Percentiles rank a stretch among this genome's conserved stretches.
Conservation (phyloP, 2,329 filamentous ascomycete genomes). For the Sclerotinia glacialis region DNA sequence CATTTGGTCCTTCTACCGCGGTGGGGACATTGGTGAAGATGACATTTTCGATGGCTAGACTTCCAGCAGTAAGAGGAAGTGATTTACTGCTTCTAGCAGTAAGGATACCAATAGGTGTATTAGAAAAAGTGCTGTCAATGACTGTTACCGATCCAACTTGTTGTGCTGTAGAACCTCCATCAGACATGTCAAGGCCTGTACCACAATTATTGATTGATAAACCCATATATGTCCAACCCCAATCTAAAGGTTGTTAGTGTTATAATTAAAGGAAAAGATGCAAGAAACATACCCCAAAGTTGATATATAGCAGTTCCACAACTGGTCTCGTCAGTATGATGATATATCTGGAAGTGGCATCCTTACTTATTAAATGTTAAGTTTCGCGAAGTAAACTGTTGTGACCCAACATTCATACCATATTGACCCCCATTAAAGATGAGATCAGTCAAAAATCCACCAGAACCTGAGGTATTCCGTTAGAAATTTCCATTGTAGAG, state of each 20-base stretch:
- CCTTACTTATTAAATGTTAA: slow-evolving; percentile 44
- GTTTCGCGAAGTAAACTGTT: slow-evolving; percentile 63
- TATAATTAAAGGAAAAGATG: too few relatives aligned
- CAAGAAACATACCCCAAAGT: slow-evolving; percentile 45
- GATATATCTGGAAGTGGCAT: not conserved
- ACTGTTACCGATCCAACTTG: slow-evolving; percentile 56
- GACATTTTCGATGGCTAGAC: slow-evolving; percentile 80
- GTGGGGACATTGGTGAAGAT: slow-evolving; percentile 66
- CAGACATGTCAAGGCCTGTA: slow-evolving; percentile 51
- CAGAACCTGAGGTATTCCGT: slow-evolving; percentile 43
- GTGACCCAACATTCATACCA: slow-evolving; percentile 59
- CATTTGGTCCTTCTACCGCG: slow-evolving; percentile 59
- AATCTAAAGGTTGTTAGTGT: slow-evolving; percentile 40
- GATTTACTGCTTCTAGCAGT: slow-evolving; percentile 52
- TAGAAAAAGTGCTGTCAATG: slow-evolving; percentile 52
- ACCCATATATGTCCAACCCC: slow-evolving; percentile 56
- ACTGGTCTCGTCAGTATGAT: slow-evolving; percentile 34
- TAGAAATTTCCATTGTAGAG: slow-evolving; percentile 49
- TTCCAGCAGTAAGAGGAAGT: slow-evolving; percentile 64
- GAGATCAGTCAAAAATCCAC: slow-evolving; percentile 58
- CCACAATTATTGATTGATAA: slow-evolving; percentile 53
- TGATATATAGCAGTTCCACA: slow-evolving; percentile 54
- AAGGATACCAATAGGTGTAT: slow-evolving; percentile 50
- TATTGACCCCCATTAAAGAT: slow-evolving; percentile 59
- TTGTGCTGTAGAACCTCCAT: slow-evolving; percentile 44